Percentiles rank a stretch among this genome's conserved stretches.
Conservation (phyloP, 176 grass and related monocot genomes). For the Zoysia pacifica region DNA sequence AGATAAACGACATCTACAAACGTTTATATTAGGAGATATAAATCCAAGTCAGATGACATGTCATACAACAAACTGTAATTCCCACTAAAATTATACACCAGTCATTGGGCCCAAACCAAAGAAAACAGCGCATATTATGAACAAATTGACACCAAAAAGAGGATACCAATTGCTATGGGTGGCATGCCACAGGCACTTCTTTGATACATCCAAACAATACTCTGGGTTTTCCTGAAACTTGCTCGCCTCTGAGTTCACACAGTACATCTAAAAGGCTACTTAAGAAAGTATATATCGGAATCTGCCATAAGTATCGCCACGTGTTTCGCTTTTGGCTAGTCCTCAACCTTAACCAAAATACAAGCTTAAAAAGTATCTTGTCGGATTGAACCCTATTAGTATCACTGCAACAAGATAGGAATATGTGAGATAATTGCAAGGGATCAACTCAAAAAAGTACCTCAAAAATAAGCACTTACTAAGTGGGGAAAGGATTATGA, state of each 20-base stretch:
- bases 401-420: slow-evolving; percentile 60
- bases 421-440: slow-evolving; percentile 24
- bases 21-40: neutral
- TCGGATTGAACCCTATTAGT: slow-evolving; percentile 88
- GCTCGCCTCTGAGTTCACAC: slow-evolving; percentile 11
- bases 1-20: no score
- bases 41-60: slow-evolving; percentile 26
- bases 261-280: slow-evolving; percentile 36
- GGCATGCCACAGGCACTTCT: neutral
- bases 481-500: slow-evolving; percentile 87
- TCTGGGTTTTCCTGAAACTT: slow-evolving; percentile 11
- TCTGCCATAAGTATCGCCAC: slow-evolving; percentile 49
- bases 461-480: slow-evolving; percentile 58
- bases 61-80: slow-evolving; percentile 27
- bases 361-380: slow-evolving; percentile 87
- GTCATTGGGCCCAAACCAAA: slow-evolving; percentile 20
- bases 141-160: slow-evolving; percentile 46
- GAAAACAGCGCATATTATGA: slow-evolving; percentile 45
- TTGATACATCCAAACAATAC: slow-evolving; percentile 31
- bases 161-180: neutral
- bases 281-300: slow-evolving; percentile 43
- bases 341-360: slow-evolving; percentile 59
- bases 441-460: neutral
- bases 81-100: slow-evolving; percentile 40
- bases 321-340: slow-evolving; percentile 25